These are phyloP conservation scores for Excoecaria cochinchinensis DNA, from an alignment of 345 rosid species.

Conservation along the genomic window DNA sequence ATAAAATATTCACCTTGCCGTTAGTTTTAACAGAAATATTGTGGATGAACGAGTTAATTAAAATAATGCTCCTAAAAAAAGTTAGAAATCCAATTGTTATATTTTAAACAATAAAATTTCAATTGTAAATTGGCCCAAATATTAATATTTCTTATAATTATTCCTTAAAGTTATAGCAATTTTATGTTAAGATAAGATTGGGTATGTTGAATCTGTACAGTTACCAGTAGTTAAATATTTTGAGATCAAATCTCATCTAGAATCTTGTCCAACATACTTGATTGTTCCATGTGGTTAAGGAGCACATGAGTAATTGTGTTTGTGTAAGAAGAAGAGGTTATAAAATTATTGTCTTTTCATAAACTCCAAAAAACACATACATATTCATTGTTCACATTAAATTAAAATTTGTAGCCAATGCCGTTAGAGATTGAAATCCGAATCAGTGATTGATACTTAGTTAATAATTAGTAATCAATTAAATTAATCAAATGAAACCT, in stretches of 20 bases:
- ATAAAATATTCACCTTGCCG: no score
- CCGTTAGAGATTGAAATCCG: not conserved
- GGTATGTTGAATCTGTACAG: not conserved
- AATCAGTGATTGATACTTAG: not conserved
- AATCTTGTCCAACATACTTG: not conserved
- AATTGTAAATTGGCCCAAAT: no score
- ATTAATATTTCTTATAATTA: no score
- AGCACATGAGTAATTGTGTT: slow-evolving; percentile 2
- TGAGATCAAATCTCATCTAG: not conserved
- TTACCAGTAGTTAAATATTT: not conserved
- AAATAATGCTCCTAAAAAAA: no score
- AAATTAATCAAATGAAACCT: not conserved
- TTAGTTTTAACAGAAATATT: no score
- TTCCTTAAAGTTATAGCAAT: no score
- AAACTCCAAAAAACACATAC: not conserved
- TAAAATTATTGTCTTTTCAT: slow-evolving; percentile 5
- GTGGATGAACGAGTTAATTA: no score
- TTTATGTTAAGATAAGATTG: not conserved
- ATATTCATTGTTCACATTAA: not conserved
- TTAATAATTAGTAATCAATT: not conserved
- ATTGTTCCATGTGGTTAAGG: not conserved
- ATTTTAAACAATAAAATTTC: no score
- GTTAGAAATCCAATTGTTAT: no score
- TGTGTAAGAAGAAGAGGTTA: not conserved
- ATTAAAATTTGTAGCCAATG: not conserved